Evolutionary conservation across 164 flowering plant genomes (phyloP).

Genomic region (Macadamia tetraphylla): DNA sequence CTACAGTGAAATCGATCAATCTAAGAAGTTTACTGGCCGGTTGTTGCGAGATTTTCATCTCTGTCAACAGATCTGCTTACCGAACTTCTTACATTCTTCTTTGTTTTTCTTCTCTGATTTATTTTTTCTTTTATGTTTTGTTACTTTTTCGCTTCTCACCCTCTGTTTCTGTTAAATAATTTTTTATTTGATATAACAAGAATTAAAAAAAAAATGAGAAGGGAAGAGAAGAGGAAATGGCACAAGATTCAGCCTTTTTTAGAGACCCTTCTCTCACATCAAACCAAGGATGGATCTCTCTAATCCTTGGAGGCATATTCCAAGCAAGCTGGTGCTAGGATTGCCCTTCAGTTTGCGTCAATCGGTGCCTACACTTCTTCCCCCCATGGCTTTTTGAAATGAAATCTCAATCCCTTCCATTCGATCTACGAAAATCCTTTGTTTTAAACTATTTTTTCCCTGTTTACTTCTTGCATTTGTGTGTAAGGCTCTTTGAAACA

Average conservation of each 20-base stretch:
- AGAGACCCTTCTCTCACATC: conserved; percentile 4
- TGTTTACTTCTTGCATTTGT: no score
- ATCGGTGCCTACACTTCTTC: neutral
- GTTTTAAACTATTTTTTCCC: no score
- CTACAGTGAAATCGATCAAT: conserved; percentile 28
- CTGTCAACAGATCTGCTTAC: conserved; percentile 33
- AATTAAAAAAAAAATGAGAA: neutral
- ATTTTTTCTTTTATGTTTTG: neutral
- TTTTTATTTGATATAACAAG: neutral
- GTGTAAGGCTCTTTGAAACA: no score
- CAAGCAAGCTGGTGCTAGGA: neutral
- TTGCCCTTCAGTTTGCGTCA: conserved; percentile 2
- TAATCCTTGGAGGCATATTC: neutral
- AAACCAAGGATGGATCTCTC: neutral
- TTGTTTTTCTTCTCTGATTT: neutral
- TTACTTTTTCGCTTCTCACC: neutral
- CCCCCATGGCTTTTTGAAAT: no score
- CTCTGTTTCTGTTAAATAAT: no score
- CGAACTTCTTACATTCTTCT: conserved; percentile 33
- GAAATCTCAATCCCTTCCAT: no score
- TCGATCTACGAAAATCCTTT: no score
- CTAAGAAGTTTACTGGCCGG: conserved; percentile 42
- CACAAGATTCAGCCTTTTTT: neutral
- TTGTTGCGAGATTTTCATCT: conserved; percentile 20
- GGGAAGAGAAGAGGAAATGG: conserved; percentile 2